These are phyloP conservation scores for Rostrohypoxylon terebratum DNA, from an alignment of 495 filamentous ascomycete genomes.

Conservation along the genomic window DNA sequence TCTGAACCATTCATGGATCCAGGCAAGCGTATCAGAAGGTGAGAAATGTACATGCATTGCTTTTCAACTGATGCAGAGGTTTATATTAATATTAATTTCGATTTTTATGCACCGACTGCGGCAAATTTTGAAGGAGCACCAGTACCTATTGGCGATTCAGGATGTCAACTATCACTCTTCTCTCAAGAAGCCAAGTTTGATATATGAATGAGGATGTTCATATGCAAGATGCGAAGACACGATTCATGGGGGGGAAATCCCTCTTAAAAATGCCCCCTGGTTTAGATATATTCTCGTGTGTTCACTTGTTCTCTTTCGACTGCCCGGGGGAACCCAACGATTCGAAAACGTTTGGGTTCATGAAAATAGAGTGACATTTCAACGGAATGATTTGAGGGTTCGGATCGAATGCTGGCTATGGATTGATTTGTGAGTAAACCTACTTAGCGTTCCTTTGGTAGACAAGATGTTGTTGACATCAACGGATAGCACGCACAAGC, in stretches of 20 bases:
- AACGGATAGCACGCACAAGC: constrained; percentile 12
- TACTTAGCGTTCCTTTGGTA: not conserved
- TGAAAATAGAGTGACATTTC: constrained; percentile 63
- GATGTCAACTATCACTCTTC: constrained; percentile 16
- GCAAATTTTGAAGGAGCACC: constrained; percentile 18
- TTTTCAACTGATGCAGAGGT: not conserved
- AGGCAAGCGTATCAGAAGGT: constrained; percentile 19
- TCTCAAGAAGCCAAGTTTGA: constrained; percentile 56
- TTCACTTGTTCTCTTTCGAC: constrained; percentile 70
- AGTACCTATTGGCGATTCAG: constrained; percentile 18
- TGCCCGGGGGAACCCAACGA: constrained; percentile 68
- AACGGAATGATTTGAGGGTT: constrained; percentile 58
- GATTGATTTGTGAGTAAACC: constrained; percentile 9
- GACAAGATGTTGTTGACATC: not conserved
- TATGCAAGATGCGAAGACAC: constrained; percentile 56
- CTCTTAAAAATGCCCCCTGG: too few relatives aligned
- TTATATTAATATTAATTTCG: not conserved
- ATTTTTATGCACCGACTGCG: constrained; percentile 20
- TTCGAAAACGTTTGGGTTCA: constrained; percentile 65
- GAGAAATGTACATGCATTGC: not conserved
- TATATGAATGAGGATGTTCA: constrained; percentile 62
- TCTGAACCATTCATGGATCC: constrained; percentile 28
- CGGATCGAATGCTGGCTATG: constrained; percentile 26
- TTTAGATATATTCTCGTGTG: constrained; percentile 64
- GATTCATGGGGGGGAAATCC: too few relatives aligned